Percentiles rank a stretch among this genome's conserved stretches.
Evolutionary conservation across 371 early-diverging fungal species (phyloP).

Genomic region (Apophysomyces variabilis): DNA sequence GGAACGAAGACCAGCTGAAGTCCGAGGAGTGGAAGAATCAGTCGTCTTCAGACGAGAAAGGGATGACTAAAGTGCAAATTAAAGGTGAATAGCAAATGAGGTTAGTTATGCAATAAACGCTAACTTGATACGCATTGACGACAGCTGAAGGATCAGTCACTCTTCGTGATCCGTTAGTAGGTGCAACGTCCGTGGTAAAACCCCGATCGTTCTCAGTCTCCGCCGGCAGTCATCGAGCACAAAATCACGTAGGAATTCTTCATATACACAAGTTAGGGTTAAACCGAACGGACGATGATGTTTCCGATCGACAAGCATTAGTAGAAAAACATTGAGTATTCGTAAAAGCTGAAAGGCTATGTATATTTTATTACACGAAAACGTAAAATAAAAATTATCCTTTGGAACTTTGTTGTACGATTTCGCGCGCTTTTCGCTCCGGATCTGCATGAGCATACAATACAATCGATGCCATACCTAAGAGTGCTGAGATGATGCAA

Average conservation of each 20-base stretch:
- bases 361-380: background rate
- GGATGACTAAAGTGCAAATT: background rate
- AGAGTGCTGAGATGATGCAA: conserved; percentile 68
- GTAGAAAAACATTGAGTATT: background rate
- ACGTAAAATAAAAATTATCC: background rate
- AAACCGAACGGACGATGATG: conserved; percentile 13
- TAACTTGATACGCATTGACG: background rate
- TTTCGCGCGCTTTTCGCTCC: conserved; percentile 27
- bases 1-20: conserved; percentile 14
- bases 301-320: background rate
- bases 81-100: conserved; percentile 1
- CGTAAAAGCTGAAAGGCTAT: conserved; percentile 21
- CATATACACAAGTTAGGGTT: conserved; percentile 21
- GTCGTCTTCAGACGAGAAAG: background rate
- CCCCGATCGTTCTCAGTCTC: conserved; percentile 11
- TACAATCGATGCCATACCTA: conserved; percentile 72
- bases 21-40: conserved; percentile 17
- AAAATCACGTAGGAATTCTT: conserved; percentile 32
- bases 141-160: background rate
- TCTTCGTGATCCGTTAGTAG: conserved; percentile 1
- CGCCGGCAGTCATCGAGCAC: conserved; percentile 28
- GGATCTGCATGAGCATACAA: conserved; percentile 65
- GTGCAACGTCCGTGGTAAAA: background rate
- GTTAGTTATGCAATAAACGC: background rate
- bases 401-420: conserved; percentile 3